These are phyloP conservation scores for Emericellopsis terricola DNA, from an alignment of 495 filamentous ascomycete species.

Conservation along the genomic window DNA sequence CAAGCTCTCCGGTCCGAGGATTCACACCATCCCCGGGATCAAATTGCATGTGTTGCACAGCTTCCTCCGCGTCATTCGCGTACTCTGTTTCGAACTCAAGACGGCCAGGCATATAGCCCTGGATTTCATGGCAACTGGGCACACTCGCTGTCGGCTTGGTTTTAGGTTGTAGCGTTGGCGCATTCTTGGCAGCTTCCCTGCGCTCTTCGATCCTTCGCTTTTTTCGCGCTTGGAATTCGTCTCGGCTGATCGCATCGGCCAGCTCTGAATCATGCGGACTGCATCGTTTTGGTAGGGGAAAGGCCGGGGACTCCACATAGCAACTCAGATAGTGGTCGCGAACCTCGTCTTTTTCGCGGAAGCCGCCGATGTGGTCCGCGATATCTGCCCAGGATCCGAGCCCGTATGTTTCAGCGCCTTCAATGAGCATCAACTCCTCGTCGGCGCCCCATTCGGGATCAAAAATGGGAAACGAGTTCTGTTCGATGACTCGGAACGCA, in stretches of 20 bases:
- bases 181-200: conserved; percentile 73
- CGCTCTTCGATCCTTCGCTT: conserved; percentile 87
- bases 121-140: conserved; percentile 90
- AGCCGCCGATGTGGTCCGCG: conserved; percentile 93
- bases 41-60: conserved; percentile 95
- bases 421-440: conserved; percentile 79
- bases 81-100: conserved; percentile 97
- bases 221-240: conserved; percentile 86
- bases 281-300: conserved; percentile 70
- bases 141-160: conserved; percentile 90
- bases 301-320: conserved; percentile 64
- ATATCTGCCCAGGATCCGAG: conserved; percentile 96
- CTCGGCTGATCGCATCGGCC: conserved; percentile 61
- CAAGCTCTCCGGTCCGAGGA: conserved; percentile 58
- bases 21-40: conserved; percentile 89
- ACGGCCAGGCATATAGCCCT: conserved; percentile 96
- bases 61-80: conserved; percentile 94
- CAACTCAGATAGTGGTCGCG: conserved; percentile 80
- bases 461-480: conserved; percentile 95
- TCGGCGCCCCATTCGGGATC: conserved; percentile 92
- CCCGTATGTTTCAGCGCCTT: conserved; percentile 95
- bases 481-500: conserved; percentile 84
- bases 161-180: conserved; percentile 70
- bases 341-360: conserved; percentile 85
- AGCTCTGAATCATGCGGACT: conserved; percentile 65